phyloP scores from a whole-genome alignment of 805 yeast genomes.

The Candida khao-thaluensis region DNA sequence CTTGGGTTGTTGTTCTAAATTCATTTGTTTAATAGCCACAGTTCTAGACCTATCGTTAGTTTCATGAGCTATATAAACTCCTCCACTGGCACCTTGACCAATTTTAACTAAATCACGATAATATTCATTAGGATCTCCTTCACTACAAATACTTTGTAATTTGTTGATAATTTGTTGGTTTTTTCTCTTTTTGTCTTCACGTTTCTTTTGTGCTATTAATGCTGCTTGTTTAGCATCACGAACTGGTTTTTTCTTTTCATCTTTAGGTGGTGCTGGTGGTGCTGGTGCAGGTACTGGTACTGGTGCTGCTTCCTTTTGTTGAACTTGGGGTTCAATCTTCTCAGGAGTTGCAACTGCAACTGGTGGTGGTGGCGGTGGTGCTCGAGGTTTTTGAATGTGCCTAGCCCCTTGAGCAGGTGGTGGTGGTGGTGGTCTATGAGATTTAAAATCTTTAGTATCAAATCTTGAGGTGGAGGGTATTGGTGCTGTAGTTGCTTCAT shows the following conservation, averaged over 20 bases:
- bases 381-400: constrained; percentile 12
- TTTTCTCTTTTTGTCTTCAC: constrained; percentile 73
- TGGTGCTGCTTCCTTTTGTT: constrained; percentile 10
- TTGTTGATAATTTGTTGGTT: constrained; percentile 72
- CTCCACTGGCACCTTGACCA: constrained; percentile 99
- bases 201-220: constrained; percentile 58
- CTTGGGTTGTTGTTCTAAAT: constrained; percentile 89
- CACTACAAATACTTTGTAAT: constrained; percentile 72
- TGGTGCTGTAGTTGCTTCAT: constrained; percentile 40
- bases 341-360: constrained; percentile 2
- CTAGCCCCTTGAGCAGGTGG: constrained; percentile 27
- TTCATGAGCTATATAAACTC: constrained; percentile 87
- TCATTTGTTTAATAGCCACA: constrained; percentile 97
- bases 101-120: constrained; percentile 75
- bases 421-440: constrained; percentile 45
- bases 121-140: constrained; percentile 74
- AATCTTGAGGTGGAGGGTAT: constrained; percentile 30
- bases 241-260: constrained; percentile 33
- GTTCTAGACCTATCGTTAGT: constrained; percentile 42
- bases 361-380: constrained; percentile 14
- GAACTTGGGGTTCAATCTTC: constrained; percentile 9
- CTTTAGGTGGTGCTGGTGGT: constrained; percentile 16
- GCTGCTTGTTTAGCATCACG: constrained; percentile 56
- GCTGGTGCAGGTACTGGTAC: background rate
- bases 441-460: constrained; percentile 23